Conservation (phyloP, 2,329 filamentous ascomycete species). For the Emmonsia crescens region DNA sequence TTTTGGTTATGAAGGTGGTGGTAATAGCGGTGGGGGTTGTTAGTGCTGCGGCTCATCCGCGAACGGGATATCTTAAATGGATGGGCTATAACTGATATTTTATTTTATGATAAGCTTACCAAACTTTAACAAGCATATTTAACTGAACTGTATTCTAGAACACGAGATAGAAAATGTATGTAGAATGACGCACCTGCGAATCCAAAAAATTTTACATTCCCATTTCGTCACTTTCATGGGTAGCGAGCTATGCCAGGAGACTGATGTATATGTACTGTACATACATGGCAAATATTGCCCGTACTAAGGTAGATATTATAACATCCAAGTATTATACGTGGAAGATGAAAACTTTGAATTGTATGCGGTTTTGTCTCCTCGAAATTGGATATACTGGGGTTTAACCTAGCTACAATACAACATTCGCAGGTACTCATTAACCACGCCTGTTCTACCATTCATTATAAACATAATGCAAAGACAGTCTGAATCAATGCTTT, state of each 20-base stretch:
- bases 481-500: background rate
- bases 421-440: background rate
- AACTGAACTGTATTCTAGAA: background rate
- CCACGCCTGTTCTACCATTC: background rate
- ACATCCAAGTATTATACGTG: background rate
- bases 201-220: background rate
- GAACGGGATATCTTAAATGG: background rate
- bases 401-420: no score
- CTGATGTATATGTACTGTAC: background rate
- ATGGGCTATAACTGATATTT: background rate
- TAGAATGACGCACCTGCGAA: background rate
- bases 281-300: background rate
- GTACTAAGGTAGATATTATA: background rate
- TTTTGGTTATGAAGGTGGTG: background rate
- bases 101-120: background rate
- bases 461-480: background rate
- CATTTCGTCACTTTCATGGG: background rate
- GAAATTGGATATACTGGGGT: no score
- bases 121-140: background rate
- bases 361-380: background rate
- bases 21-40: background rate
- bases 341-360: background rate
- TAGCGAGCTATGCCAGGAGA: background rate
- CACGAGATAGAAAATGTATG: background rate
- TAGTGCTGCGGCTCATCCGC: background rate